A percentile compares a stretch with the other conserved stretches of the same genome.
Conservation (phyloP, 1,139 yeast genomes). For the Yamadazyma kanchanaburiensis region DNA sequence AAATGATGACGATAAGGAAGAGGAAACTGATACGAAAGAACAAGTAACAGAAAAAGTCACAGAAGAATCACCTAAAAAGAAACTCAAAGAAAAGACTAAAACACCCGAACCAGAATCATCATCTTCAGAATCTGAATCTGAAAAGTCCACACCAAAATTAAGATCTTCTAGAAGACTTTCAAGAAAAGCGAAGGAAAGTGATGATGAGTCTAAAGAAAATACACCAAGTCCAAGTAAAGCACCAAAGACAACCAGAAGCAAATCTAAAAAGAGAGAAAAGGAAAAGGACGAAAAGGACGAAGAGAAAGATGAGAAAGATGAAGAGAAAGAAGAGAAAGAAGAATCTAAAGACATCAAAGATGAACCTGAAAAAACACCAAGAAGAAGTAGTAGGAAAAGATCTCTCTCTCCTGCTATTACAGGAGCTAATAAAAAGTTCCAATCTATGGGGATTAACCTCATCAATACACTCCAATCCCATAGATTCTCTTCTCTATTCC, state of each 20-base stretch:
- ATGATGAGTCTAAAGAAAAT: neutral
- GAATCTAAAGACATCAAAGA: neutral
- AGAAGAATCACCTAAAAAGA: too few relatives aligned
- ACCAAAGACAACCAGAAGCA: too few relatives aligned
- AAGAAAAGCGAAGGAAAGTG: conserved; percentile 5
- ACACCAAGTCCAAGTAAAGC: neutral
- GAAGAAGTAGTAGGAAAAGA: conserved; percentile 7
- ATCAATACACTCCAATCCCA: conserved; percentile 66
- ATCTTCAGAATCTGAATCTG: neutral
- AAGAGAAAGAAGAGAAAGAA: conserved; percentile 4
- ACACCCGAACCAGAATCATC: too few relatives aligned
- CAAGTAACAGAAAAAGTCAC: too few relatives aligned
- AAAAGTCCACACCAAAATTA: neutral
- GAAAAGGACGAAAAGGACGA: conserved; percentile 3
- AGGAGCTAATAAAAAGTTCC: conserved; percentile 39
- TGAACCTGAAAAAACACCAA: conserved; percentile 1
- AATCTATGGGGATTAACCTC: conserved; percentile 54
- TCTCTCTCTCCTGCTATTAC: conserved; percentile 27
- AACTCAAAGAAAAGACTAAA: too few relatives aligned
- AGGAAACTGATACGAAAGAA: conserved; percentile 1
- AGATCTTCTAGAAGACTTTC: neutral
- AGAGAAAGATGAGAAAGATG: conserved; percentile 3
- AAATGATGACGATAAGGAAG: conserved; percentile 3
- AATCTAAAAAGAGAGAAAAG: neutral
- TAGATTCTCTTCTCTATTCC: conserved; percentile 70